Base-by-base conservation (phyloP, 106 monocot species). In the Acorus gramineus region DNA sequence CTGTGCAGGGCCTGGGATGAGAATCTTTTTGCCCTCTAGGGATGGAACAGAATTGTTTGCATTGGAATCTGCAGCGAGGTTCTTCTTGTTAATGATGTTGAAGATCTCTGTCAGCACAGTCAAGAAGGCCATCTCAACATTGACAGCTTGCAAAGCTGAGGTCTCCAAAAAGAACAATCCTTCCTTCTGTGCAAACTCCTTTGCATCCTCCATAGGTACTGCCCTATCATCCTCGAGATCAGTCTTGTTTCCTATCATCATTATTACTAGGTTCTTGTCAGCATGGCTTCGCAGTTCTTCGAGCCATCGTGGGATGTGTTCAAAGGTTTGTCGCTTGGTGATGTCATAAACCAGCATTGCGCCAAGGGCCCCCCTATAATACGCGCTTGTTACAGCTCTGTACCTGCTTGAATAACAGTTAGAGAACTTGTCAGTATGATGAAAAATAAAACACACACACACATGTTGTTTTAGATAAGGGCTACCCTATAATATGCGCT, bases 341-440 rank as follows among this genome's bases (percentile, higher is more conserved):
- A 95, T 86, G 75, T 95, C 94, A 6, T 90, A 95, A 3, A 95
- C 94, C 42, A 95, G 81, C 69, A 86, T 80, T 6, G 94, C 94
- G 3, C 94, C 94, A 3, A 95, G 71, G 10, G 94, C 94, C n/a
- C 90, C 94, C 49, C 94, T 70, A 62, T 95, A 95, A 46, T 95
- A 95, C 57, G 94, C 94, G 55, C 90, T 95, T 1, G 90, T 95
- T 4, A 95, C 94, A 10, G 94, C 94, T 63, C 94, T 84, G 57
- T 95, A 95, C 80, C 93, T 94, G 81, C 42, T 28, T 28, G 28
- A 28, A 28, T 28, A 28, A 28, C 28, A 28, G 28, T 28, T 28
- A 28, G 28, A 28, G 28, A 28, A 1, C 28, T 28, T 28, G 28
- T 28, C 28, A 28, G 28, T 28, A 28, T 28, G 28, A 28, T 28